phyloP scores from a whole-genome alignment of 2,329 filamentous ascomycete genomes.

The Coleophoma crateriformis region DNA sequence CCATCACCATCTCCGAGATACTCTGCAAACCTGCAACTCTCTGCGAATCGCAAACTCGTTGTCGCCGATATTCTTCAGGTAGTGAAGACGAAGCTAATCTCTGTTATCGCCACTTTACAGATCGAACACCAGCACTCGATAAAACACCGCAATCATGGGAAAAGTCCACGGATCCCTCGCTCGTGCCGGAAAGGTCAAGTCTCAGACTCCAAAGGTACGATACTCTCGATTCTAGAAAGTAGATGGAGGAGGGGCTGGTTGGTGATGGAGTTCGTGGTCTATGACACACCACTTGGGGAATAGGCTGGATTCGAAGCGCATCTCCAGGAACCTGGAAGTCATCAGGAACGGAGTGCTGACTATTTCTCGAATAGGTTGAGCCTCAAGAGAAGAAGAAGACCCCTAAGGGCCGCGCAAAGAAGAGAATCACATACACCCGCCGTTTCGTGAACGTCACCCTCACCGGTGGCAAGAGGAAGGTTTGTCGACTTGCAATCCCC shows the following conservation, averaged over 20 bases:
- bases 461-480: slow-evolving; percentile 98
- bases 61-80: background rate
- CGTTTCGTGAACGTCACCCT: slow-evolving; percentile 98
- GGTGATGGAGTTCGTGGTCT: background rate
- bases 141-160: slow-evolving; percentile 62
- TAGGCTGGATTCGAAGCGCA: too few species aligned
- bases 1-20: background rate
- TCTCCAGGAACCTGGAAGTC: too few species aligned
- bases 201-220: slow-evolving; percentile 85
- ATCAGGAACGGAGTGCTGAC: slow-evolving; percentile 14
- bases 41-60: background rate
- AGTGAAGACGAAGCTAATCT: slow-evolving; percentile 8
- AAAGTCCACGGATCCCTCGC: slow-evolving; percentile 93
- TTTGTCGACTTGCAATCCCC: slow-evolving; percentile 34
- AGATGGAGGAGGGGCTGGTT: slow-evolving; percentile 2
- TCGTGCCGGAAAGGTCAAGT: slow-evolving; percentile 98
- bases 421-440: slow-evolving; percentile 93
- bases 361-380: slow-evolving; percentile 59
- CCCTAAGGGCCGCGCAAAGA: slow-evolving; percentile 95
- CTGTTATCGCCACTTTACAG: slow-evolving; percentile 15
- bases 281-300: too few species aligned
- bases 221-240: slow-evolving; percentile 12
- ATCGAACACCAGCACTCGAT: slow-evolving; percentile 23
- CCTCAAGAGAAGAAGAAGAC: slow-evolving; percentile 92
- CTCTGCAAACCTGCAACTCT: background rate